A percentile compares a stretch with the other conserved stretches of the same genome.
phyloP scores from a whole-genome alignment of 1,284 basidiomycete genomes.

The Papiliotrema laurentii region DNA sequence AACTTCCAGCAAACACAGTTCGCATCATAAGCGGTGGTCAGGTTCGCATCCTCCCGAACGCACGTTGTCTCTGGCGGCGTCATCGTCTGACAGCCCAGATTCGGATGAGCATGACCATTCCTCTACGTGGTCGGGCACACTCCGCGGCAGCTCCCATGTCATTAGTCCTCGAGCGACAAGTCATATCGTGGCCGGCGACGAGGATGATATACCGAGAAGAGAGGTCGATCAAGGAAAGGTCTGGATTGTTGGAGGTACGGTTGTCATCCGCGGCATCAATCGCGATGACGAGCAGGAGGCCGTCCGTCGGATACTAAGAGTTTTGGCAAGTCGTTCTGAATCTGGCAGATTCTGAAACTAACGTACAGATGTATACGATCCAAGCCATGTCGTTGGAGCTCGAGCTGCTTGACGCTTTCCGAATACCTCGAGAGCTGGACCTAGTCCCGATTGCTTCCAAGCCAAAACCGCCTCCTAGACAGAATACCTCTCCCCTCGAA shows the following conservation, averaged over 20 bases:
- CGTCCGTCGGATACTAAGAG: slow-evolving; percentile 17
- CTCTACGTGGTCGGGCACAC: slow-evolving; percentile 24
- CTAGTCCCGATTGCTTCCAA: slow-evolving; percentile 14
- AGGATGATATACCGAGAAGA: slow-evolving; percentile 20
- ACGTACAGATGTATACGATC: slow-evolving; percentile 24
- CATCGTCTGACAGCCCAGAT: no score
- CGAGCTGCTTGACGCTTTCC: slow-evolving; percentile 27
- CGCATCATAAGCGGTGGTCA: neutral
- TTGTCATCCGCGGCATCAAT: slow-evolving; percentile 21
- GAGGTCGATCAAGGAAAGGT: slow-evolving; percentile 9
- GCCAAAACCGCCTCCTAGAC: neutral
- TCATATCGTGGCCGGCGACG: slow-evolving; percentile 15
- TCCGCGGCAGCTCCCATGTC: slow-evolving; percentile 5
- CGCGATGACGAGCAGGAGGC: slow-evolving; percentile 16
- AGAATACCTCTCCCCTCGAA: neutral
- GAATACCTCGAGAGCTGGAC: slow-evolving; percentile 25
- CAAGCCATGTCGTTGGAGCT: slow-evolving; percentile 29
- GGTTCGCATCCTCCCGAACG: no score
- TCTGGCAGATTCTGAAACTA: slow-evolving; percentile 14
- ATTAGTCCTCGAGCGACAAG: neutral
- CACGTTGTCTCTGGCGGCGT: no score
- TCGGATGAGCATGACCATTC: slow-evolving; percentile 3
- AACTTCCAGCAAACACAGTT: neutral
- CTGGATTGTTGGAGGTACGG: slow-evolving; percentile 29
- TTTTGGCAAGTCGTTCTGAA: slow-evolving; percentile 17